Percentiles rank a stretch among this genome's conserved stretches.
Conservation (phyloP, 805 yeast species). For the Barnettozyma wickerhamii region DNA sequence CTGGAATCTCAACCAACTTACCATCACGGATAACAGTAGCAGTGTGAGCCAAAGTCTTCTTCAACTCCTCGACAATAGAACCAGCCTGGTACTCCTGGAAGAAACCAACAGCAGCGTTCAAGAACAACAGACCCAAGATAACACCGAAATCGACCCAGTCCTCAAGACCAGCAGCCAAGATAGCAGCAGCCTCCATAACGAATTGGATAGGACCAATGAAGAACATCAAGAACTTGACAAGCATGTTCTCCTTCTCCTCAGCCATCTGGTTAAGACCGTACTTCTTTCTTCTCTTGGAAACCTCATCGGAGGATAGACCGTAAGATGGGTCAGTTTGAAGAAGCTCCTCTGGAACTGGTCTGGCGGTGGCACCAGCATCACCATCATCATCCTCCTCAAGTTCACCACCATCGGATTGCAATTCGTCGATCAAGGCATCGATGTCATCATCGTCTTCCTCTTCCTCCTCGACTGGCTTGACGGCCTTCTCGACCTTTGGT, state of each 20-base stretch:
- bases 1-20: conserved; percentile 65
- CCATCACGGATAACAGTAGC: conserved; percentile 87
- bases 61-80: conserved; percentile 94
- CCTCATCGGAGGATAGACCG: conserved; percentile 81
- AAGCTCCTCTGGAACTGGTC: conserved; percentile 82
- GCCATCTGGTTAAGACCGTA: conserved; percentile 88
- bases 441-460: conserved; percentile 68
- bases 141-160: conserved; percentile 99
- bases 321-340: conserved; percentile 74
- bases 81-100: conserved; percentile 98
- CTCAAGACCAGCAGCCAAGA: conserved; percentile 91
- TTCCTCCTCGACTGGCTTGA: conserved; percentile 45
- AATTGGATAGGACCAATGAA: conserved; percentile 95
- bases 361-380: conserved; percentile 53
- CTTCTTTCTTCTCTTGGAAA: conserved; percentile 79
- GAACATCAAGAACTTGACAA: conserved; percentile 79
- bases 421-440: conserved; percentile 69
- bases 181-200: conserved; percentile 97
- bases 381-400: conserved; percentile 45
- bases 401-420: conserved; percentile 61
- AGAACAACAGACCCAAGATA: conserved; percentile 77
- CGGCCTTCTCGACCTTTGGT: conserved; percentile 53
- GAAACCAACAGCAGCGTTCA: conserved; percentile 94
- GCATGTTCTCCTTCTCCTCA: conserved; percentile 77
- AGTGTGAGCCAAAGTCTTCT: conserved; percentile 89